Conservation (phyloP, 768 basidiomycete species). For the Pleurotus citrinopileatus region DNA sequence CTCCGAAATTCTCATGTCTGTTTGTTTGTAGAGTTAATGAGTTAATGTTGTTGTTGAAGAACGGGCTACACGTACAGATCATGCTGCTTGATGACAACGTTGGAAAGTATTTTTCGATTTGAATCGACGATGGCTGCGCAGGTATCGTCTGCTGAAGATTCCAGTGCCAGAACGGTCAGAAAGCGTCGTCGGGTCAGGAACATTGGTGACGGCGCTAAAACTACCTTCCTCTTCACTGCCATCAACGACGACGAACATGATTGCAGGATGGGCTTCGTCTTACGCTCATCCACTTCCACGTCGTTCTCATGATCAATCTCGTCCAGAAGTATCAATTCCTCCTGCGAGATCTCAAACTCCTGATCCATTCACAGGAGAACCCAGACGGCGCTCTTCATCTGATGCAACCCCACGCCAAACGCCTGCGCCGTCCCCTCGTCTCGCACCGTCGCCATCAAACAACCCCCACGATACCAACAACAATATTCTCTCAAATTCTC, state of each 20-base stretch:
- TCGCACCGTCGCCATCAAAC: constrained; percentile 19
- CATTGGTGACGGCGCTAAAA: too few relatives aligned
- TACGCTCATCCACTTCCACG: constrained; percentile 8
- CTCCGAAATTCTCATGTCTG: constrained; percentile 61
- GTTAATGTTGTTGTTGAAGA: not conserved
- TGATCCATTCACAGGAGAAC: constrained; percentile 9
- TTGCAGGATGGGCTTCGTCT: constrained; percentile 11
- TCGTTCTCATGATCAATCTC: constrained; percentile 12
- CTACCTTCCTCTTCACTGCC: too few relatives aligned
- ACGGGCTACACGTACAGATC: constrained; percentile 38
- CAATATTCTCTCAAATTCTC: constrained; percentile 20
- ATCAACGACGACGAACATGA: constrained; percentile 1
- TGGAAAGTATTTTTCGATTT: constrained; percentile 67
- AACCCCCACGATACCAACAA: constrained; percentile 30
- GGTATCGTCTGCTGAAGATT: constrained; percentile 93
- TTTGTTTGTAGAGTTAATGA: constrained; percentile 2
- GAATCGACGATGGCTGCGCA: constrained; percentile 86
- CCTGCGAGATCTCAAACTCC: too few relatives aligned
- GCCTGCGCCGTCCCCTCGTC: constrained; percentile 35
- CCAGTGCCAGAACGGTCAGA: constrained; percentile 73
- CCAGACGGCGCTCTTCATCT: constrained; percentile 39
- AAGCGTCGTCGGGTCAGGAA: not conserved
- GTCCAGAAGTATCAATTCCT: too few relatives aligned
- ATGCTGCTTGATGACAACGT: constrained; percentile 85
- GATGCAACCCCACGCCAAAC: constrained; percentile 51